Evolutionary conservation across 202 grass and related monocot species (phyloP), one percentile per base, ranked within the genome.

Genomic region (Setaria italica): DNA sequence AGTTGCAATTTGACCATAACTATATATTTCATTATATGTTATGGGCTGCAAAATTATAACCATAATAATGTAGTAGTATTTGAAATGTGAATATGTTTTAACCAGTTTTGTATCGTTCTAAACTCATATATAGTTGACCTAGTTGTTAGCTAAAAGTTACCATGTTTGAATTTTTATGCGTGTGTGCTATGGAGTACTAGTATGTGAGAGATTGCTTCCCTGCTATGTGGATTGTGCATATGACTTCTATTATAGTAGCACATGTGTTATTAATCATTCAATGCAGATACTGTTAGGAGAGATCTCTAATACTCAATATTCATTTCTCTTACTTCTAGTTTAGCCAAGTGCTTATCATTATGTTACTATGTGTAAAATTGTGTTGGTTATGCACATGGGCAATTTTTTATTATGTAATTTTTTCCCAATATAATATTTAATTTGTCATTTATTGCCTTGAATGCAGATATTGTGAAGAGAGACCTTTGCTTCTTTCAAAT

Each of bases 381-480:
- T 42, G 12, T 62, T 78, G 21, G 57, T 78, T 77, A 78, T 62
- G 57, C 21, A 47, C 1, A 43, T 78, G 21, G 39, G 13, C 39
- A 62, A 30, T 32, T 78, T 77, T 62, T 68, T 29, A 59, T 68
- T 13, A 59, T 88, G 75, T 79, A 80, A 59, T 39, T 41, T 76
- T 76, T 65, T 80, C 69, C 69, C 76, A 75, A 16, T 77, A 64
- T 69, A 75, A 54, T 88, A 70, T 62, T 49, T 70, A 47, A 58
- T 71, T 46, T 70, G 53, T 56, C 63, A 43, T 67, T 55, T 88
- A 56, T 81, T 12, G 0, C 30, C 56, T 70, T 84, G 59, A 63
- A 48, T 87, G 80, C 85, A 99, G 96, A 86, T 99, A 94, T 69
- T 99, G 96, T 80, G 96, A 99, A 81, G 96, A 99, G 87, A 92